Base-by-base conservation (phyloP, 23 red algal genomes). In the Gracilariopsis chorda region DNA sequence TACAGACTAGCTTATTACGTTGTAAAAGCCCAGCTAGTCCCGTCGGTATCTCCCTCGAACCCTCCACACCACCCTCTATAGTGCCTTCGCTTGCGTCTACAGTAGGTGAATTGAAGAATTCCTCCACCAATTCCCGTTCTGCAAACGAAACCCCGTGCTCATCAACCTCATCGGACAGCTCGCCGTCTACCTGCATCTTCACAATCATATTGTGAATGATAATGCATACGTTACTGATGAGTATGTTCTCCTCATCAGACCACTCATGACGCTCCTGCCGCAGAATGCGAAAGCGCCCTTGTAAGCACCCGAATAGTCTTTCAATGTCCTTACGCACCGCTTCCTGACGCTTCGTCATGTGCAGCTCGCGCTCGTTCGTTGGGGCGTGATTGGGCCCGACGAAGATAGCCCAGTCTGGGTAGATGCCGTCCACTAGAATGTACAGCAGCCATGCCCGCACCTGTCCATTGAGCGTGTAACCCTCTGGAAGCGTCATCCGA, bases 131-230 rank as follows among this genome's bases (percentile, higher is more conserved):
- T n/a, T n/a, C n/a, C n/a, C n/a, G n/a, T n/a, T n/a, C n/a, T n/a
- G n/a, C n/a, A n/a, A n/a, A n/a, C n/a, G n/a, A n/a, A n/a, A n/a
- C n/a, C n/a, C 39, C 71, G 21, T 77, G 25, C 17, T 77, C 71
- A 58, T 81, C 48, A 32, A 53, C 2, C 16, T 81, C 77, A 51
- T 58, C 25, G 43, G 21, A 29, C 59, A 81, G 77, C 28, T 81
- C 44, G 8, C 77, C 48, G 3, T 33, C n/a, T 29, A 53, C 7
- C 12, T 34, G 34, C 84, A 88, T 51, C 8, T 53, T 23, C 12
- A 91, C 73, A 14, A 91, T 55, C 87, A 91, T 82, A 42, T 91
- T 91, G 35, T 91, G 70, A 1, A 80, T 1, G 24, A 82, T 91
- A 17, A 91, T 59, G 25, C 87, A 91, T 21, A 81, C 71, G 9